Percentiles rank a stretch among this genome's conserved stretches.
Evolutionary conservation across 352 stramenopile species (phyloP).

Genomic region (Phytophthora sp.): DNA sequence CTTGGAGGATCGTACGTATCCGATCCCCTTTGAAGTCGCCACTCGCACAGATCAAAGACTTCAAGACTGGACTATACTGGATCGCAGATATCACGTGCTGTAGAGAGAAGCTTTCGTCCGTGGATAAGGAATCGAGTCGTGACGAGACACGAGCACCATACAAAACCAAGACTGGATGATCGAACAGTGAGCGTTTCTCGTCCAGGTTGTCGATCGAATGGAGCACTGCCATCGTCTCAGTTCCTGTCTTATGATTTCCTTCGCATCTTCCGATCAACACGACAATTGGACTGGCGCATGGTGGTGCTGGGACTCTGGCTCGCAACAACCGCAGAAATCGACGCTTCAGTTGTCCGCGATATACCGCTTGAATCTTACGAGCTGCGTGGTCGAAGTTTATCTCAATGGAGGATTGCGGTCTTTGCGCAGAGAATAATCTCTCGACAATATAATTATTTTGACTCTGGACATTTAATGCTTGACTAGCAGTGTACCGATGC

Average conservation of each 20-base stretch:
- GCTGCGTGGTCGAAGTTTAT: slow-evolving; percentile 41
- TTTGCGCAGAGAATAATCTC: slow-evolving; percentile 43
- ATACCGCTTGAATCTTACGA: slow-evolving; percentile 60
- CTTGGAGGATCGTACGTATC: slow-evolving; percentile 42
- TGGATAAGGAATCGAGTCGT: slow-evolving; percentile 7
- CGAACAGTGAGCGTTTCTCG: slow-evolving; percentile 59
- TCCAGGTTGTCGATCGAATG: slow-evolving; percentile 33
- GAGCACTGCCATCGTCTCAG: slow-evolving; percentile 38
- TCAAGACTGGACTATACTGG: slow-evolving; percentile 50
- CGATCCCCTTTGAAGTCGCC: slow-evolving; percentile 42
- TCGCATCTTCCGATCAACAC: slow-evolving; percentile 38
- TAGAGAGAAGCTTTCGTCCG: slow-evolving; percentile 29
- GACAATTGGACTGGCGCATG: slow-evolving; percentile 38
- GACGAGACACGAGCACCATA: not conserved
- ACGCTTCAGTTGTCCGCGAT: slow-evolving; percentile 54
- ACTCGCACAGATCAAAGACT: slow-evolving; percentile 43
- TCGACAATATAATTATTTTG: slow-evolving; percentile 51
- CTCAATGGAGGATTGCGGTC: slow-evolving; percentile 23
- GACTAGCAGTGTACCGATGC: slow-evolving; percentile 35
- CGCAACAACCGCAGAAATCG: slow-evolving; percentile 46
- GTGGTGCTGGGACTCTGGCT: slow-evolving; percentile 24
- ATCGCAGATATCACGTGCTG: slow-evolving; percentile 55
- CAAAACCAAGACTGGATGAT: slow-evolving; percentile 52
- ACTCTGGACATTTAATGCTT: slow-evolving; percentile 12
- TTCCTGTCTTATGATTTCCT: slow-evolving; percentile 23